Evolutionary conservation across 352 stramenopile genomes (phyloP), one percentile per base, ranked within the genome.

Genomic region (Phytophthora ramorum): DNA sequence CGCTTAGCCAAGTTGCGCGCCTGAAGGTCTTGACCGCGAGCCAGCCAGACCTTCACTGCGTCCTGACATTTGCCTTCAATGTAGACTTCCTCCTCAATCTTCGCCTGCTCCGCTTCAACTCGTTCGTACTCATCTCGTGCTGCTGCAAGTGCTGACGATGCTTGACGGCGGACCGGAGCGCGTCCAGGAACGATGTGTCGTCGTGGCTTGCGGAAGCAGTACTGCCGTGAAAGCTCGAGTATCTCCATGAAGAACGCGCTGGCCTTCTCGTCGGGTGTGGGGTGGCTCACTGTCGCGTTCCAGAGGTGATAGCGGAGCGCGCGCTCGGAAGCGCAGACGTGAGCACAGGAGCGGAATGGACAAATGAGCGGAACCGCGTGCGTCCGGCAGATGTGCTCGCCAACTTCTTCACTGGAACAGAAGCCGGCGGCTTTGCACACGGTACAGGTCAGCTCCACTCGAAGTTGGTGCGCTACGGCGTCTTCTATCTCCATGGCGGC

Each of bases 291-390:
- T 14, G 85, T 81, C 41, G 76, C 90, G 26, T 83, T 79, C 79
- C 81, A 91, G 7, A 95, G 80, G 32, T 95, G 87, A 43, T 93
- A 95, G 2, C 85, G 83, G 2, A 95, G 69, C 0, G 83, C 76
- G n/a, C 65, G 66, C 22, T 95, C 83, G 0, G 77, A 91, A 6
- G 83, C 84, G 48, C 85, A 93, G 3, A 91, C 65, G 54, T 95
- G 87, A 1, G 68, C 30, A 19, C 87, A 95, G 7, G 76, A 85
- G 7, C 69, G 73, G 51, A 92, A 93, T 8, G 87, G 87, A 63
- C 87, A 95, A n/a, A 92, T 66, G 2, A 95, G 66, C 7, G 87
- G 87, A 7, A 95, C 65, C 0, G 73, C 54, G 48, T 95, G 87
- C 0, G 58, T 49, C 8, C 78, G 79, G 14, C 78, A 85, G 0